Evolutionary conservation across 1,284 basidiomycete species (phyloP).

Genomic region (Cutaneotrichosporon dermatis): DNA sequence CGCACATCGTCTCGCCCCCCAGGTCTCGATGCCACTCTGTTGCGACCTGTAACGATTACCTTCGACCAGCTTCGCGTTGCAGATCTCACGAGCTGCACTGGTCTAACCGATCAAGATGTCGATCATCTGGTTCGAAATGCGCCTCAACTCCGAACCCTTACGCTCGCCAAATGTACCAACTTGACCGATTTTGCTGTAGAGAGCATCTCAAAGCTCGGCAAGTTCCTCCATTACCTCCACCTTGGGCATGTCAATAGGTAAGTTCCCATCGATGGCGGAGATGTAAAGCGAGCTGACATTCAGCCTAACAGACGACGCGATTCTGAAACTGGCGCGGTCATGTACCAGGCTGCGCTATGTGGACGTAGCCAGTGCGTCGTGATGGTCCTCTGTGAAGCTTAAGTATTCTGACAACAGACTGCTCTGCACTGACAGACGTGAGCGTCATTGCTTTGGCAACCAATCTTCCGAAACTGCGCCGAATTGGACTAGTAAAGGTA

Average conservation of each 20-base stretch:
- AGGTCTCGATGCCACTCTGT: neutral
- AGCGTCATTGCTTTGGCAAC: constrained; percentile 86
- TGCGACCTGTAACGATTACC: constrained; percentile 23
- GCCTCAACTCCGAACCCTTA: constrained; percentile 85
- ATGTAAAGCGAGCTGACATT: constrained; percentile 18
- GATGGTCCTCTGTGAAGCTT: too few relatives aligned
- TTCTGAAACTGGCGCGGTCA: constrained; percentile 73
- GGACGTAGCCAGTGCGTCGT: constrained; percentile 83
- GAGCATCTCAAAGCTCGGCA: constrained; percentile 80
- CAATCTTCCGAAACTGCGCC: constrained; percentile 77
- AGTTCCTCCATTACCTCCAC: constrained; percentile 91
- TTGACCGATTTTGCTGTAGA: constrained; percentile 84
- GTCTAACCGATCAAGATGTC: constrained; percentile 80
- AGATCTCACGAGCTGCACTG: constrained; percentile 79
- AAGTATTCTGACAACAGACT: constrained; percentile 58
- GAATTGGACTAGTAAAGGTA: constrained; percentile 90
- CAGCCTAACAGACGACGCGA: constrained; percentile 84
- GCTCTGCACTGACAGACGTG: constrained; percentile 81
- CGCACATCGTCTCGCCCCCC: neutral
- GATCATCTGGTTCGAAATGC: constrained; percentile 85
- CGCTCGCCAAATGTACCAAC: constrained; percentile 81
- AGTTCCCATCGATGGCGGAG: constrained; percentile 17
- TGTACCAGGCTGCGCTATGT: constrained; percentile 95
- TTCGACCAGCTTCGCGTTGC: constrained; percentile 83
- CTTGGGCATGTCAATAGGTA: constrained; percentile 76